Evolutionary conservation across 2,329 filamentous ascomycete species (phyloP), one percentile per base, ranked within the genome.

Genomic region (Ceratocystis alfenasii): DNA sequence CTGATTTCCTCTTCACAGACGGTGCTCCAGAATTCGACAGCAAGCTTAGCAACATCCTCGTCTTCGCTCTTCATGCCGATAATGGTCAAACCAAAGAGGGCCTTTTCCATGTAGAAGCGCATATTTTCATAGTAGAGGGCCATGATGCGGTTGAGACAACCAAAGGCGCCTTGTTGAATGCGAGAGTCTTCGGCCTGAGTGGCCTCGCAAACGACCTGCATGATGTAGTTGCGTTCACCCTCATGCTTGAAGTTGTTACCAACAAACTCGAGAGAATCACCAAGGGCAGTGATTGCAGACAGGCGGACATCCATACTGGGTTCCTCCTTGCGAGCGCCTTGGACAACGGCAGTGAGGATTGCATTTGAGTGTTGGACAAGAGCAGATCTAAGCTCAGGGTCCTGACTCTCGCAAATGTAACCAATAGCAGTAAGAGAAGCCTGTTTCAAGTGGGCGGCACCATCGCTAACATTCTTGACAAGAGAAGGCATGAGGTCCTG

Each of bases 41-140:
- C 94, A 66, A 99, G 83, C 82, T 99, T 99, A 69, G 94, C 89
- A 65, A 99, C 94, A 74, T 99, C 94, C 76, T 99, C 94, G 72
- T 99, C 94, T 6, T 92, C 87, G 72, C 86, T 95, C 84, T 96
- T 96, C 94, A 99, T 99, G 71, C 94, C 94, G 75, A 96, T 87
- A 69, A 99, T 96, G 48, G 94, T 99, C 50, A 99, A 83, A 67
- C 94, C 94, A 72, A 99, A 99, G 55, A 99, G 83, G 45, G 94
- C 94, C 84, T 97, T 97, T 82, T 99, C 94, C 94, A 99, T 99
- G 80, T 99, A 99, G 78, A 96, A 99, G 73, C 92, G 88, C 94
- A 99, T 99, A 80, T 96, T 95, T 73, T 99, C 94, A 76, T 99
- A 99, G 82, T 99, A 99, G 69, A 96, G 84, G 68, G 84, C 89